Base-by-base conservation (phyloP, 1,284 basidiomycete species). In the Cutaneotrichosporon sp. region DNA sequence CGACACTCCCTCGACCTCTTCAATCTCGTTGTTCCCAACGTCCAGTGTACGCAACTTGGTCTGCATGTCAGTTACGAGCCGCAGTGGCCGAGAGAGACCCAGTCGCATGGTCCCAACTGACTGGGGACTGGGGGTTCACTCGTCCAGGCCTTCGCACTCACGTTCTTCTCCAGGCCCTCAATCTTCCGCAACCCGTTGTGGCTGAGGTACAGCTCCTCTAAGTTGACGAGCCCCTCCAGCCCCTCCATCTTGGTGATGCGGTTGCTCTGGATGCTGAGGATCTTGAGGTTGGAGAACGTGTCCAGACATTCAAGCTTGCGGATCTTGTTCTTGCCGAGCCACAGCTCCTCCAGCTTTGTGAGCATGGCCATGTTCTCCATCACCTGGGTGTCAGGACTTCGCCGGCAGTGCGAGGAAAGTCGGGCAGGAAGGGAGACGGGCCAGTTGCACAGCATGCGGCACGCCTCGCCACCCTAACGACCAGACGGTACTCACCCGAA, bases 281-380 rank as follows among this genome's bases (percentile, higher is more conserved):
- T 91, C 73, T 85, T 88, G 30, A 97, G 84, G 58, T 86, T 86
- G 65, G 85, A 86, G 65, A 97, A 83, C 1, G 82, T 83, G 34
- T 81, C 82, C 40, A 98, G 81, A 68, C 82, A 92, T 83, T 96
- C 89, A 1, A 99, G 84, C 76, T 87, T 88, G 5, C 89, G 82
- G 67, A 99, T 92, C 82, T 98, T 97, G 80, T 99, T 99, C 84
- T 99, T 99, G 11, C 96, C 96, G 5, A 98, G 81, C 94, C 96
- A 99, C 1, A 99, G 83, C 72, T 98, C 94, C 69, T 94, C 90
- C 10, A 99, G 82, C 66, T 90, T 90, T 0, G 87, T 85, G 51
- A 97, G 83, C 8, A 86, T 84, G n/a, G 91, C 91, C 13, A 97
- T 80, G 60, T 91, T 89, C 76, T 98, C 93, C 66, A 99, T 95